Base-by-base conservation (phyloP, 495 filamentous ascomycete genomes). In the Aspergillus saccharolyticus region DNA sequence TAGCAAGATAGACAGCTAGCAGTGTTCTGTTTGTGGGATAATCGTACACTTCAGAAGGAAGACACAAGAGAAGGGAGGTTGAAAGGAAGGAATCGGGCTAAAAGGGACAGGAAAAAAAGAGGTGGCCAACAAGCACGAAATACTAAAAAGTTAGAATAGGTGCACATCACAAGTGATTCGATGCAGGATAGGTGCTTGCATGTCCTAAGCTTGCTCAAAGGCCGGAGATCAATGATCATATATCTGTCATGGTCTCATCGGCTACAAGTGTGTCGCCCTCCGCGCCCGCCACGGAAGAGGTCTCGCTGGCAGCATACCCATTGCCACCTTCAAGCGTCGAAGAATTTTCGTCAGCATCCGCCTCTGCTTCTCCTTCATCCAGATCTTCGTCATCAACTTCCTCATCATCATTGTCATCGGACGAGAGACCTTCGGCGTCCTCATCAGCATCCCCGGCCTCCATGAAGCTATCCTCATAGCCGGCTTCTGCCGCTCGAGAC, bases 311-410 rank as follows among this genome's bases (percentile, higher is more conserved):
- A 47, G 65, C 69, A 57, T 75, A 73, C 30, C 73, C 73, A 57
- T 74, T 70, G 42, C 64, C 66, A 4, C 68, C 76, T 21, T 76
- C 77, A 52, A 74, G 72, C 8, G 72, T 67, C 20, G 73, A 71
- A 14, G 72, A 73, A 39, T 77, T 75, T 8, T 75, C 78, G 20
- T 78, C 75, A 0, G 57, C 74, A 7, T 69, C 68, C 43, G 42
- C 70, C 30, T 63, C 61, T 9, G 49, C 57, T 42, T 59, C 54
- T 20, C 50, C 63, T 30, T 73, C 71, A 19, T 73, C 70, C 10
- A 69, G 58, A 33, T 71, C 73, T 3, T 70, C 69, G n/a, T 74
- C 73, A 22, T 72, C 66, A 15, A 48, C 70, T 10, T 71, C 74
- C 1, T 74, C 33, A 12, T 39, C 72, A 9, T 64, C 67, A 16